Evolutionary conservation across 225 moss, liverwort and hornwort species (phyloP).

Genomic region (Straminergon stramineum): DNA sequence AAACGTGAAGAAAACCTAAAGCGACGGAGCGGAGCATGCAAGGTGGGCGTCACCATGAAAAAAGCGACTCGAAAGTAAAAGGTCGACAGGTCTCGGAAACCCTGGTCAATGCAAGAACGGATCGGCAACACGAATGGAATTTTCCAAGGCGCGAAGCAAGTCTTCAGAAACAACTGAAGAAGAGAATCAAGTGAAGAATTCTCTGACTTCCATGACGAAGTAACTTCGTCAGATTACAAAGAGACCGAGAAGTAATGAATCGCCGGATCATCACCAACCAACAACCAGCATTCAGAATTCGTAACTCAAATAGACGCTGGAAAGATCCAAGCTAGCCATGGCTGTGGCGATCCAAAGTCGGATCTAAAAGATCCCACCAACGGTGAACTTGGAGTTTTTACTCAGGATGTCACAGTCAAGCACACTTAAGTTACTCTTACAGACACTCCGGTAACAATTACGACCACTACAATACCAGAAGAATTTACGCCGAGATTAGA

Average conservation of each 20-base stretch:
- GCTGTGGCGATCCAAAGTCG: neutral
- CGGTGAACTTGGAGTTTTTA: neutral
- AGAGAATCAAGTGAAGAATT: neutral
- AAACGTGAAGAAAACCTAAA: neutral
- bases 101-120: neutral
- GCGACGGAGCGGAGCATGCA: neutral
- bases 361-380: neutral
- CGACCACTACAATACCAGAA: neutral
- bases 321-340: neutral
- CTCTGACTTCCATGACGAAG: neutral
- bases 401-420: neutral
- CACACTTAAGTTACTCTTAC: neutral
- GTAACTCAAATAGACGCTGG: neutral
- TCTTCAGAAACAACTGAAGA: neutral
- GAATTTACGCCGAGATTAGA: neutral
- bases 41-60: neutral
- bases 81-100: neutral
- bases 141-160: neutral
- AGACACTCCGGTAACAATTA: neutral
- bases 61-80: neutral
- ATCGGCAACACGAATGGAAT: constrained; percentile 5
- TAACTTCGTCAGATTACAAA: neutral
- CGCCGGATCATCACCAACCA: neutral
- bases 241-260: neutral
- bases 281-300: neutral